Base-by-base conservation (phyloP, 768 basidiomycete genomes). In the Erythrobasidium yunnanense region DNA sequence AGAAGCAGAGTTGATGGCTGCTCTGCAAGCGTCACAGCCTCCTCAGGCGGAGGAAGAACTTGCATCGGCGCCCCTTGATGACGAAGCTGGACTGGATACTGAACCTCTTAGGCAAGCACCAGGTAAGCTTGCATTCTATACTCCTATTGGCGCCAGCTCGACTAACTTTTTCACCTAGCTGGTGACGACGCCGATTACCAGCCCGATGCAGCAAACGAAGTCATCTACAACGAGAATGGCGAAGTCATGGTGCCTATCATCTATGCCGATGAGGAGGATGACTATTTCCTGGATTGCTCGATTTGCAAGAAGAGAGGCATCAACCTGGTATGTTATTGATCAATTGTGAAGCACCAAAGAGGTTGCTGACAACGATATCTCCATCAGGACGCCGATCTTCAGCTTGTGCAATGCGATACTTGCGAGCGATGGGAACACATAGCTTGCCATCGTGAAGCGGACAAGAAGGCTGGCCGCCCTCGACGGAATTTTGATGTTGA, bases 391-490 rank as follows among this genome's bases (percentile, higher is more conserved):
- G 29, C 47, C 17, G 52, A 63, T 32, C 49, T 23, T 29, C 20
- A 33, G 3, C 27, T 63, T 7, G 60, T 63, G 5, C 45, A 46
- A 17, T 63, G 60, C 49, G 60, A 63, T 23, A 50, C 32, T 18
- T 63, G 60, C 32, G 60, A 63, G 20, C 60, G 60, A 23, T 63
- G 60, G 60, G 60, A 63, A 23, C 60, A 63, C 38, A 49, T 63
- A 22, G 49, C 30, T 6, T 63, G 60, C 27, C 60, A 63, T 29
- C 60, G 60, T 4, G 32, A 63, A 33, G 45, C 47, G 32, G 60
- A 25, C 22, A 29, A 63, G 49, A 63, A 33, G 42, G 46, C 45
- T 30, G 47, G 47, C 7, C n/a, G 18, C 20, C 60, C 60, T 6
- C 49, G 52, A 33, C 60, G 47, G n/a, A 38, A 63, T 32, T 63